Conservation (phyloP, 441 rosid genomes). For the Omphalea diandra region DNA sequence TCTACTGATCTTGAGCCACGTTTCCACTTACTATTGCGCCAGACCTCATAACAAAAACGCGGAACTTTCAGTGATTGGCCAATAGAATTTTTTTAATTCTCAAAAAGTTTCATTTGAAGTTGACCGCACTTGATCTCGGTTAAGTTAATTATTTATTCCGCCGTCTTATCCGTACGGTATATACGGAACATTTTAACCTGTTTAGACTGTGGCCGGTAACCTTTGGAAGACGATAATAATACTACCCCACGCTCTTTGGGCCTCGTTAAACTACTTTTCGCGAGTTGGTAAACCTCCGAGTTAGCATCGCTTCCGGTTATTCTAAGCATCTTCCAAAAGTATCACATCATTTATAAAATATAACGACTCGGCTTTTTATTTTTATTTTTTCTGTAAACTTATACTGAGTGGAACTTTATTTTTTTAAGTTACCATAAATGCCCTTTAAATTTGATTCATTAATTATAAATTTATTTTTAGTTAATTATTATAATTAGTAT, state of each 20-base stretch:
- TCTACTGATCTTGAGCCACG: background rate
- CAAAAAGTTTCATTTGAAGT: background rate
- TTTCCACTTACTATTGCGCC: background rate
- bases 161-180: constrained; percentile 56
- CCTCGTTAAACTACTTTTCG: background rate
- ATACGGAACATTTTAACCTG: constrained; percentile 39
- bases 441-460: too few species aligned
- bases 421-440: too few species aligned
- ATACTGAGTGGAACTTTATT: too few species aligned
- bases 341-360: too few species aligned
- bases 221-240: background rate
- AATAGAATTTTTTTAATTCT: background rate
- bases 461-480: too few species aligned
- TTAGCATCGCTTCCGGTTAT: too few species aligned
- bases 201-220: constrained; percentile 40
- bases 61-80: background rate
- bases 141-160: constrained; percentile 18
- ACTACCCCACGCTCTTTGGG: constrained; percentile 49
- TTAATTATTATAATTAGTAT: too few species aligned
- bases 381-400: too few species aligned
- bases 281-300: background rate
- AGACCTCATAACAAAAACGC: background rate
- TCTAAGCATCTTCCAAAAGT: too few species aligned
- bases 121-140: constrained; percentile 21
- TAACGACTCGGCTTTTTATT: too few species aligned